Evolutionary conservation across 2,329 filamentous ascomycete species (phyloP).

Genomic region (Sarocladium oryzae): DNA sequence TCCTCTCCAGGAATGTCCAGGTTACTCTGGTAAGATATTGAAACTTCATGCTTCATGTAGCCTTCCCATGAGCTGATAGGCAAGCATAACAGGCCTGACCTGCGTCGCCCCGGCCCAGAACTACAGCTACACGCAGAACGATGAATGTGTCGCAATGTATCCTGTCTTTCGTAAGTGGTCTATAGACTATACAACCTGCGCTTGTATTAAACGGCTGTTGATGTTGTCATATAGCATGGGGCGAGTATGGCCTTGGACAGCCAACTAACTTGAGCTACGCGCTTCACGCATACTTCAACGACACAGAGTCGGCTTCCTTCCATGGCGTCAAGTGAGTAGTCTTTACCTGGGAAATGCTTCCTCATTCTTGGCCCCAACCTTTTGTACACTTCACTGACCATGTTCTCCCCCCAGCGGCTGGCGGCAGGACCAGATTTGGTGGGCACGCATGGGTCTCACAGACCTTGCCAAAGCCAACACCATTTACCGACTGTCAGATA

Average conservation of each 20-base stretch:
- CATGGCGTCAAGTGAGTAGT: too few species aligned
- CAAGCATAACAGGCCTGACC: neutral
- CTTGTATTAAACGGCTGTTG: too few species aligned
- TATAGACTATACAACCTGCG: too few species aligned
- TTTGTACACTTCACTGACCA: too few species aligned
- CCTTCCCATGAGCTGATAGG: too few species aligned
- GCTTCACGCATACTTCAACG: neutral
- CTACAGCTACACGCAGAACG: neutral
- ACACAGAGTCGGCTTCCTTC: slow-evolving; percentile 9
- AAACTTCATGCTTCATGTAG: too few species aligned
- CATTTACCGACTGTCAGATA: neutral
- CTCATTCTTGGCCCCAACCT: too few species aligned
- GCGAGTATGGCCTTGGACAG: neutral
- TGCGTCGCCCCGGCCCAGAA: neutral
- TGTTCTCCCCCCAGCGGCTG: slow-evolving; percentile 4
- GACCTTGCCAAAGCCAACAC: neutral
- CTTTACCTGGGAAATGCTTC: neutral
- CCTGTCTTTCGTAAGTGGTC: neutral
- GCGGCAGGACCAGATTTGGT: slow-evolving; percentile 9
- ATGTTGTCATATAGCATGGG: neutral
- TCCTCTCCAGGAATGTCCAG: neutral
- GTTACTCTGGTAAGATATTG: too few species aligned
- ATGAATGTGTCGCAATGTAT: neutral
- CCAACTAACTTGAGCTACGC: neutral
- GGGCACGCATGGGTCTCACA: slow-evolving; percentile 8